Base-by-base conservation (phyloP, 768 basidiomycete genomes). In the Leucocoprinus birnbaumii region DNA sequence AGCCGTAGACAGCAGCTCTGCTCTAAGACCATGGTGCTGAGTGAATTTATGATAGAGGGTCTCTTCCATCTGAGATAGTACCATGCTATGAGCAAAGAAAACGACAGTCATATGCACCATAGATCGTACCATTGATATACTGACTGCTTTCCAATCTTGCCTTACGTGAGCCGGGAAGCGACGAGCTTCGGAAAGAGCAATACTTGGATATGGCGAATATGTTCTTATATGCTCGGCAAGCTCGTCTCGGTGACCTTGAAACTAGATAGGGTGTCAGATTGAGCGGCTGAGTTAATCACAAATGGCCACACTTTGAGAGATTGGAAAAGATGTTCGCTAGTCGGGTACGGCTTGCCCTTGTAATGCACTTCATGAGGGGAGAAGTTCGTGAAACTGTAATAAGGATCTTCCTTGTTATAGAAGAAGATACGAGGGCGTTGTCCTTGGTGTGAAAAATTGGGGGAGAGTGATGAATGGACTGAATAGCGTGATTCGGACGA, bases 241-340 rank as follows among this genome's bases (percentile, higher is more conserved):
- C 51, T 79, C 75, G 14, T 85, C 85, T 11, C 78, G 71, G 60
- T 79, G 73, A 3, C 76, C 74, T 55, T 85, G 72, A 59, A 89
- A 89, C 84, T 88, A 31, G 11, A 56, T 6, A 24, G 44, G 56
- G 44, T 40, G n/a, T n/a, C n/a, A 19, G 26, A 44, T 11, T 18
- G 42, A 31, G n/a, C 41, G 11, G 37, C 18, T 18, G 24, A 14
- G 37, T 22, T 27, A 14, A 37, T 24, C 31, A 24, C 14, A 4
- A 10, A 56, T 31, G 24, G 6, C 16, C 3, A 11, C 52, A 84
- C 85, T 65, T 87, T 89, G 70, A 88, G 79, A 2, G 87, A 84
- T 61, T 89, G 87, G 62, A 87, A 89, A 11, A 89, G 76, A 66
- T 89, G 88, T 63, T 89, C 88, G 63, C 85, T 85, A 0, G 87